Conservation (phyloP, 2,329 filamentous ascomycete genomes). For the Geoglossum cookeanum region DNA sequence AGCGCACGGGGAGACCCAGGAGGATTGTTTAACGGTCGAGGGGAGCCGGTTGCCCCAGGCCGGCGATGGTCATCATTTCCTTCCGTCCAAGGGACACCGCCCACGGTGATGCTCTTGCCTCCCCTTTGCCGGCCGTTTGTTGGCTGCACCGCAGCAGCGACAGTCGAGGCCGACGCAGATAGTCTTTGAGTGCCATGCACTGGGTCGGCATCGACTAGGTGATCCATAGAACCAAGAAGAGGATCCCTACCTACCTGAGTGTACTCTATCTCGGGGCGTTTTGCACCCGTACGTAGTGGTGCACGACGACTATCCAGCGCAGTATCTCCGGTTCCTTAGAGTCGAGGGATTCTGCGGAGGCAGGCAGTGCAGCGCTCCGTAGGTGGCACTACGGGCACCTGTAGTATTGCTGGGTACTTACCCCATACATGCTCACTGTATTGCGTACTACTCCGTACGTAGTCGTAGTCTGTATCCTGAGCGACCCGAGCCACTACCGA, state of each 20-base stretch:
- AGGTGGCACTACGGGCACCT: too few relatives aligned
- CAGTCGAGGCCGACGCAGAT: not conserved
- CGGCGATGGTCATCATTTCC: not conserved
- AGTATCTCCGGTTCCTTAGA: too few relatives aligned
- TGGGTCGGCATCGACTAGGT: not conserved
- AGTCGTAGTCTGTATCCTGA: too few relatives aligned
- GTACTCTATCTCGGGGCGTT: too few relatives aligned
- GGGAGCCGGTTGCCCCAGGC: not conserved
- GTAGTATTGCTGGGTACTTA: too few relatives aligned
- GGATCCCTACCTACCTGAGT: not conserved
- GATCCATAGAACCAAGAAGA: not conserved
- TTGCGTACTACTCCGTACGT: too few relatives aligned
- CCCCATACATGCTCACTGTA: too few relatives aligned
- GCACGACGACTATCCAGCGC: too few relatives aligned
- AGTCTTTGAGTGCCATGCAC: not conserved
- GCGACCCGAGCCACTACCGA: not conserved
- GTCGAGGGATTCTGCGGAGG: too few relatives aligned
- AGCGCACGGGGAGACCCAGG: constrained; percentile 15
- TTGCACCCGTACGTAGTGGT: too few relatives aligned
- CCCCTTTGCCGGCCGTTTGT: not conserved
- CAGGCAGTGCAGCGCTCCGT: too few relatives aligned
- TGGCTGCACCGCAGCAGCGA: not conserved
- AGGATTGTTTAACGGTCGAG: constrained; percentile 15
- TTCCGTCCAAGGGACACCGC: not conserved
- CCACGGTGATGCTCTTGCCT: not conserved